Evolutionary conservation across 495 filamentous ascomycete species (phyloP), one percentile per base, ranked within the genome.

Genomic region (Diplogelasinospora grovesii): DNA sequence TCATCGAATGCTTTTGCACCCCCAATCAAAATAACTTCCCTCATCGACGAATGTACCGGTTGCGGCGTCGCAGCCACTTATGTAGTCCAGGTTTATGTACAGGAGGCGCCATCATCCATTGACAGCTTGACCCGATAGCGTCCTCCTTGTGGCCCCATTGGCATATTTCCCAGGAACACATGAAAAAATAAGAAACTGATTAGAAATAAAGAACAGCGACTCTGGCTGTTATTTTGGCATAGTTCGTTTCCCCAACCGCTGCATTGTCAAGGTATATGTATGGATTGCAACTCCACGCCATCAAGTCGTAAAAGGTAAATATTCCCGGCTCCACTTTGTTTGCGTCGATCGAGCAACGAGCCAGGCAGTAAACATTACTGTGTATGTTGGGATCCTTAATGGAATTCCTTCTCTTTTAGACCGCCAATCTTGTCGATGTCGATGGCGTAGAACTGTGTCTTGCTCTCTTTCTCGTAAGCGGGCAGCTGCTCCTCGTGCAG

Each of bases 391-490:
- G 22, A 32, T 25, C 36, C 26, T 54, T 54, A 69, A 33, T 46
- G 52, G 55, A 61, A 71, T 48, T 80, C 75, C 69, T 89, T 94
- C 74, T 97, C 93, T 64, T 87, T 93, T 41, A 97, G 65, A 22
- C 93, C 92, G 40, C 92, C 92, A 57, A 98, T 92, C 42, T 85
- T 84, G 36, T 97, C 89, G 43, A 98, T 78, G 56, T 98, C 92
- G 46, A 98, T 71, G 8, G 87, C 89, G 51, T 92, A 82, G 66
- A 95, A 95, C 41, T 86, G 78, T 30, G 81, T 78, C 13, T 74
- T 71, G 52, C 77, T 75, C 43, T 76, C 80, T 54, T 85, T 78
- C 60, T 92, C 79, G 56, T 96, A 97, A 8, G 90, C 85, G 10
- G 92, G 90, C 21, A 96, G 74, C 47, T 74, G 67, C 46, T 90